Evolutionary conservation across 768 basidiomycete genomes (phyloP).

Genomic region (Pulveroboletus sp.): DNA sequence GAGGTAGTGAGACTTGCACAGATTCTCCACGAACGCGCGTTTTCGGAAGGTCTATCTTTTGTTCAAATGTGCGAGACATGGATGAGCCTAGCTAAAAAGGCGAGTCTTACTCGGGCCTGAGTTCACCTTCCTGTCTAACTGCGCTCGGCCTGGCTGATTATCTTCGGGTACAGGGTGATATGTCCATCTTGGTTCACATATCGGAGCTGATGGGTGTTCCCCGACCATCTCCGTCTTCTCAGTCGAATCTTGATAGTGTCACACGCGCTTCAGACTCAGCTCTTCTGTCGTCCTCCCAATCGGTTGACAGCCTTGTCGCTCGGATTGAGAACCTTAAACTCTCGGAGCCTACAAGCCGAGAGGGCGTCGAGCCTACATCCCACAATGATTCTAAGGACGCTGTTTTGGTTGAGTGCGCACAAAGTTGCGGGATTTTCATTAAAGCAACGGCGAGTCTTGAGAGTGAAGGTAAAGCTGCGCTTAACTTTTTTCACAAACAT

Average conservation of each 20-base stretch:
- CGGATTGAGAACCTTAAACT: constrained; percentile 20
- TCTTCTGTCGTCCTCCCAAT: constrained; percentile 1
- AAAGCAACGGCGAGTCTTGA: constrained; percentile 39
- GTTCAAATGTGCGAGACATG: constrained; percentile 67
- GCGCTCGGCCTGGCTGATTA: not conserved
- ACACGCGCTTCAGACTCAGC: not conserved
- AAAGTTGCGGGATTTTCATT: constrained; percentile 39
- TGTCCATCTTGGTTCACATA: constrained; percentile 44
- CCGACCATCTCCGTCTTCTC: constrained; percentile 3
- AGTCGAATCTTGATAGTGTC: not conserved
- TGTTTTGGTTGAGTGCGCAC: constrained; percentile 35
- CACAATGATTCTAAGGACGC: constrained; percentile 3
- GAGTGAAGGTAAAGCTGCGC: constrained; percentile 7
- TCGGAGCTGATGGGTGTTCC: constrained; percentile 34
- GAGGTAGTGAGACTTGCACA: constrained; percentile 41
- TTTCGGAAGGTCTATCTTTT: constrained; percentile 51
- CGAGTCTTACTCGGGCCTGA: constrained; percentile 24
- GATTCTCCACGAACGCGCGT: constrained; percentile 32
- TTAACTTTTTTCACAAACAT: not conserved
- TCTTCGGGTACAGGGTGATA: constrained; percentile 39
- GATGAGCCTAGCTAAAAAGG: constrained; percentile 62
- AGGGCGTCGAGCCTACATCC: not conserved
- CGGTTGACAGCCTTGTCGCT: constrained; percentile 17
- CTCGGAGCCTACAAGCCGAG: constrained; percentile 4
- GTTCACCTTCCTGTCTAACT: not conserved